Evolutionary conservation across 768 basidiomycete species (phyloP), one percentile per base, ranked within the genome.

Genomic region (Boletus vermiculosoides): DNA sequence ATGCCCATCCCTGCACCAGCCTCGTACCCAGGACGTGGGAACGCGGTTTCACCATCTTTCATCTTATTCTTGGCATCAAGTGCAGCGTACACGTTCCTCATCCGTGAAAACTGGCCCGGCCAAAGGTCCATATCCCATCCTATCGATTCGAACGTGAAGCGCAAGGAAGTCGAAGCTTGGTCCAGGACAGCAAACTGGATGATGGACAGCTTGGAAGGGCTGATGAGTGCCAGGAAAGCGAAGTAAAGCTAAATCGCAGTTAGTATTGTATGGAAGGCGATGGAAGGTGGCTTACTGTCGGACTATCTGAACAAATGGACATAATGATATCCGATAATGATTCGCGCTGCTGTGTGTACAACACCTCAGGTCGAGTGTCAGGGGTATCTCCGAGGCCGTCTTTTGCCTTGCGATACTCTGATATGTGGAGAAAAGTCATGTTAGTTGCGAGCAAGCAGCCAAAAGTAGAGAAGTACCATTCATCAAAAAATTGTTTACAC

Each of bases 101-200:
- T 56, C 18, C 61, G 60, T 13, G 67, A 54, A 23, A 70, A 59
- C 8, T 51, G 36, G 33, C 50, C 23, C 0, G 69, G 66, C 40
- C 52, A 69, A 25, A 53, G 1, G 18, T 34, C 23, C 4, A 62
- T 11, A 13, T 36, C 39, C 16, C 39, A 54, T 1, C 50, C 55
- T 10, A 72, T 54, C 16, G 34, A 31, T n/a, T 33, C 18, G 31
- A 74, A 64, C 1, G 73, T 66, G 39, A 45, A 50, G 6, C 64
- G 62, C 40, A 74, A 52, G 10, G 61, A 65, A 10, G 52, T 11
- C 1, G 71, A 60, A 2, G 66, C 63, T 52, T 72, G 66, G 42
- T 68, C 60, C 0, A 74, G 60, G 18, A 72, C 54, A 20, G 73
- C 73, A 8, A 74, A 63, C 44, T 72, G 68, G 18, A 66, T 54